phyloP scores from a whole-genome alignment of 371 early-diverging fungal genomes.

The Nematocida sp. region DNA sequence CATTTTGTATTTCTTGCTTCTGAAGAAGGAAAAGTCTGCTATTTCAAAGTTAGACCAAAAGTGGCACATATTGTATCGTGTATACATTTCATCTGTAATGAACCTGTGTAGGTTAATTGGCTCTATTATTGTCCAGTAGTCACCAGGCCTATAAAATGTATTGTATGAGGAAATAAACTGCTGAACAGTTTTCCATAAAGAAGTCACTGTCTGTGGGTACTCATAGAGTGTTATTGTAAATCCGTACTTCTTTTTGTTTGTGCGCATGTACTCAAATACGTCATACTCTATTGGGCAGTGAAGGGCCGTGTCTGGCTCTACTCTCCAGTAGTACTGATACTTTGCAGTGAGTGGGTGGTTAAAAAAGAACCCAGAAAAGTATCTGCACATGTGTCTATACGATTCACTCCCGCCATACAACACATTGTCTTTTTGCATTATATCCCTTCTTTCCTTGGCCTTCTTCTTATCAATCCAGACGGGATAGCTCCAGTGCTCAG shows the following conservation, averaged over 20 bases:
- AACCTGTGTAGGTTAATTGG: constrained; percentile 52
- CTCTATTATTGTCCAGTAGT: constrained; percentile 35
- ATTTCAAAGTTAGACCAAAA: constrained; percentile 95
- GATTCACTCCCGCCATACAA: constrained; percentile 80
- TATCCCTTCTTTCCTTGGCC: constrained; percentile 72
- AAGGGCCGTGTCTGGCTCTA: constrained; percentile 83
- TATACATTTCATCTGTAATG: constrained; percentile 63
- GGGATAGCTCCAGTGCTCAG: constrained; percentile 79
- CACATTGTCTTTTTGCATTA: constrained; percentile 73
- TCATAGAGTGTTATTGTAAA: constrained; percentile 77
- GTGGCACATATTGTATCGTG: constrained; percentile 74
- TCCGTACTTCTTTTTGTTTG: constrained; percentile 78
- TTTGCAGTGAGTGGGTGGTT: constrained; percentile 76
- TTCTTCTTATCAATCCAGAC: constrained; percentile 75
- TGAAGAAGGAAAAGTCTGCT: constrained; percentile 77
- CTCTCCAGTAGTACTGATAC: constrained; percentile 87
- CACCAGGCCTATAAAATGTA: constrained; percentile 35
- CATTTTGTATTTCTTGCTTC: constrained; percentile 73
- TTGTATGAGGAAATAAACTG: constrained; percentile 65
- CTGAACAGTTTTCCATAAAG: constrained; percentile 75
- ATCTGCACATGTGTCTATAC: constrained; percentile 88
- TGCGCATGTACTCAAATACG: constrained; percentile 75
- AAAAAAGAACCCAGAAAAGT: constrained; percentile 82
- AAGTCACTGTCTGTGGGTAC: constrained; percentile 76
- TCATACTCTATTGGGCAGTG: constrained; percentile 79